Evolutionary conservation across 2,329 filamentous ascomycete genomes (phyloP).

Genomic region (Xylariaceae sp.): DNA sequence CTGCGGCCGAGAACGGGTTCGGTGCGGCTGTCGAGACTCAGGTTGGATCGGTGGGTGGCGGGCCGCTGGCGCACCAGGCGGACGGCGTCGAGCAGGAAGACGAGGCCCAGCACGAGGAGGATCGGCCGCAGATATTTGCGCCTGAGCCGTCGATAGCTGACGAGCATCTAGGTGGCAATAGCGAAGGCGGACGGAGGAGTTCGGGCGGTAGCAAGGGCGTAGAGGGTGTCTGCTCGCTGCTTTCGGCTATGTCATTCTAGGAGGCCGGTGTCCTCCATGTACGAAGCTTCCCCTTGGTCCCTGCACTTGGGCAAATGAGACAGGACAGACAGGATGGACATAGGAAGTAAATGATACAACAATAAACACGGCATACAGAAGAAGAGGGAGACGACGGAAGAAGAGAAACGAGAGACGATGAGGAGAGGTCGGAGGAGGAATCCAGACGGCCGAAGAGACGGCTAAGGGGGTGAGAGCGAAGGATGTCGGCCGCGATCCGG

Average conservation of each 20-base stretch:
- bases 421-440: no score
- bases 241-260: constrained; percentile 15
- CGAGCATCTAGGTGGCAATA: constrained; percentile 24
- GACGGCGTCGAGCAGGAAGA: constrained; percentile 29
- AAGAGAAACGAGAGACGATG: neutral
- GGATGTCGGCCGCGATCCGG: no score
- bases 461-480: no score
- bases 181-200: neutral
- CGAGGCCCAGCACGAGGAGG: constrained; percentile 21
- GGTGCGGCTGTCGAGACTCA: constrained; percentile 12
- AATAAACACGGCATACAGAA: neutral
- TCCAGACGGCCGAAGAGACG: no score
- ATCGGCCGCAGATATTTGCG: constrained; percentile 27
- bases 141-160: constrained; percentile 27
- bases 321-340: neutral
- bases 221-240: no score
- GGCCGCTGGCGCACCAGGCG: constrained; percentile 24
- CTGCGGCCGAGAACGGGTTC: constrained; percentile 7
- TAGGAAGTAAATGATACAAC: neutral
- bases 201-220: neutral
- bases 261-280: neutral
- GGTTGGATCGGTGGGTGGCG: constrained; percentile 20
- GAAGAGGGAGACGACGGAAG: neutral
- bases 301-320: no score
- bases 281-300: no score